Percentiles rank a stretch among this genome's conserved stretches.
phyloP scores from a whole-genome alignment of 495 filamentous ascomycete genomes.

The Massariosphaeria phaeospora region DNA sequence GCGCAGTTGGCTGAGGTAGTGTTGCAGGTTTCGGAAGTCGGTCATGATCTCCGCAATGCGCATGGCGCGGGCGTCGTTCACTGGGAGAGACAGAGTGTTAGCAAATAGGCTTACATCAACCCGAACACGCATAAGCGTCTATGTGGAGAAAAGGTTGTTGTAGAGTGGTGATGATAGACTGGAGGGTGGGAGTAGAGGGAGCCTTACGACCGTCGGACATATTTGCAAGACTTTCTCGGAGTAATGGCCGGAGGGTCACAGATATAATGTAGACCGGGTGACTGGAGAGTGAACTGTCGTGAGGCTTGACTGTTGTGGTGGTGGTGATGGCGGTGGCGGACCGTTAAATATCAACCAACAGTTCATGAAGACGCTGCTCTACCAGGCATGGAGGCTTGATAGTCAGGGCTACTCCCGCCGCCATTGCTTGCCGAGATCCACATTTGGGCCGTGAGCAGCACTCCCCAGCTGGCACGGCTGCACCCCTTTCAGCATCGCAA shows the following conservation, averaged over 20 bases:
- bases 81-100: conserved; percentile 43
- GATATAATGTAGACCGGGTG: conserved; percentile 6
- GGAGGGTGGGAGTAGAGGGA: conserved; percentile 14
- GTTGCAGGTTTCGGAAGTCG: conserved; percentile 78
- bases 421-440: conserved; percentile 32
- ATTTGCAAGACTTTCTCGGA: conserved; percentile 12
- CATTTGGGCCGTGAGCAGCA: conserved; percentile 23
- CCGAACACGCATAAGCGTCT: neutral
- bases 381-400: conserved; percentile 21
- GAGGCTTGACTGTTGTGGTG: conserved; percentile 16
- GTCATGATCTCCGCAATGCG: conserved; percentile 78
- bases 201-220: conserved; percentile 63
- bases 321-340: conserved; percentile 27
- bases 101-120: neutral
- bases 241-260: conserved; percentile 3
- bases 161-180: neutral
- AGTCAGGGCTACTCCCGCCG: conserved; percentile 31
- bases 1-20: conserved; percentile 69
- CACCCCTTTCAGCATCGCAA: conserved; percentile 34
- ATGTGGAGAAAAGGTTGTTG: neutral
- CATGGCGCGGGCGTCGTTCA: conserved; percentile 76
- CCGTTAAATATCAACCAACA: conserved; percentile 27
- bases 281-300: conserved; percentile 2
- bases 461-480: conserved; percentile 21
- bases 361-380: conserved; percentile 30